Base-by-base conservation (phyloP, 2,329 filamentous ascomycete genomes). In the Emericellopsis atlantica region DNA sequence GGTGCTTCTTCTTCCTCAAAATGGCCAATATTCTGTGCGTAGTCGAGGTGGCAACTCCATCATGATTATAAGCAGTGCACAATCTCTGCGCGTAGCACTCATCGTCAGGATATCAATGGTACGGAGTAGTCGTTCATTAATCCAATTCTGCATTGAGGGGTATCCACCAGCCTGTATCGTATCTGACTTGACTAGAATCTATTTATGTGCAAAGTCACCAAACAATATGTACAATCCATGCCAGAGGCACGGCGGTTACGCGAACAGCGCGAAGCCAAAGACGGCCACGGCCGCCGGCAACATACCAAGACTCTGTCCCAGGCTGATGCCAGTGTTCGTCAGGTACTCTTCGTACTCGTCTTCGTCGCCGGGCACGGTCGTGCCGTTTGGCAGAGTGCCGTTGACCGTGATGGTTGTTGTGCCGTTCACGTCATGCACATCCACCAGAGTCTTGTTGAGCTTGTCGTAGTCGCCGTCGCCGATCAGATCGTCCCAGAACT, bases 321-420 rank as follows among this genome's bases (percentile, higher is more conserved):
- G 40, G 24, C 58, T 51, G 3, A 45, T 48, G 16, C 48, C 61
- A n/a, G 59, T 61, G 16, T 48, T 56, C 32, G 52, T 50, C 6
- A 61, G 55, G 37, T 60, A 55, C 7, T 66, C 55, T 39, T 59
- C 55, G 1, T 66, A 65, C 12, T 55, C 60, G 22, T 65, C 69
- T 11, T 65, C 66, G 31, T 48, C 40, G 4, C 55, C 55, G 12
- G 45, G 37, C 1, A 70, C 66, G 0, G 75, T 79, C 1, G 79
- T 83, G 38, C 75, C 76, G 48, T 83, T 81, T 24, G 79, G 74
- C 4, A 90, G 62, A 0, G 81, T 84, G n/a, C 85, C 85, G 55
- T 88, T 87, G 54, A 90, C 62, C 24, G 84, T 65, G 32, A 92
- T 70, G 1, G 74, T 80, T 46, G 61, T 61, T 2, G 70, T 81